Evolutionary conservation across 2,329 filamentous ascomycete genomes (phyloP).

Genomic region (Xylaria multiplex): DNA sequence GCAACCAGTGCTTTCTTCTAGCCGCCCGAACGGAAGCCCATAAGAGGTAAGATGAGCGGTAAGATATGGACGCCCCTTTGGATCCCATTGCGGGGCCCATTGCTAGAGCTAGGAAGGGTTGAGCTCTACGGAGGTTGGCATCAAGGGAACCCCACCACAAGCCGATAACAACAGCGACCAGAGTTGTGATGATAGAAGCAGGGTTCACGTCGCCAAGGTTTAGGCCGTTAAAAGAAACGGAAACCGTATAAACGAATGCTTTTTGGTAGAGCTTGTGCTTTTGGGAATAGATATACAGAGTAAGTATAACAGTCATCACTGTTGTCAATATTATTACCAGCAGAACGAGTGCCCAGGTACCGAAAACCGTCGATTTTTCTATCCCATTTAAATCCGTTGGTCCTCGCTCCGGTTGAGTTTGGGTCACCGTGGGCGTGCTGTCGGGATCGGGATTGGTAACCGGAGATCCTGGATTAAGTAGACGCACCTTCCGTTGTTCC

Average conservation of each 20-base stretch:
- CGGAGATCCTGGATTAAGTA: neutral
- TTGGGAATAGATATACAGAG: slow-evolving; percentile 8
- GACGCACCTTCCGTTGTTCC: neutral
- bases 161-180: slow-evolving; percentile 13
- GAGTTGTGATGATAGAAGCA: slow-evolving; percentile 16
- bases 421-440: neutral
- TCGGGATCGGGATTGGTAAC: neutral
- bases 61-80: slow-evolving; percentile 16
- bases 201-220: slow-evolving; percentile 14
- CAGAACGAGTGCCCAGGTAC: neutral
- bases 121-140: slow-evolving; percentile 10
- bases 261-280: slow-evolving; percentile 15
- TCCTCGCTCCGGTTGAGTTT: neutral
- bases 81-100: neutral
- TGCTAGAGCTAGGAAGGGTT: slow-evolving; percentile 18
- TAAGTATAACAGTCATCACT: neutral
- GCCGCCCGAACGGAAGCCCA: slow-evolving; percentile 4
- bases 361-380: slow-evolving; percentile 8
- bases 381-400: neutral
- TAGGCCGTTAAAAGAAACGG: slow-evolving; percentile 4
- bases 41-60: slow-evolving; percentile 20
- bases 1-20: slow-evolving; percentile 16
- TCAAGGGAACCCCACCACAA: slow-evolving; percentile 18
- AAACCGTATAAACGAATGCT: slow-evolving; percentile 14
- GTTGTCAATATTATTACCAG: neutral